Percentiles rank a stretch among this genome's conserved stretches.
Conservation (phyloP, 257 asterid genomes). For the Osmanthus fragrans region DNA sequence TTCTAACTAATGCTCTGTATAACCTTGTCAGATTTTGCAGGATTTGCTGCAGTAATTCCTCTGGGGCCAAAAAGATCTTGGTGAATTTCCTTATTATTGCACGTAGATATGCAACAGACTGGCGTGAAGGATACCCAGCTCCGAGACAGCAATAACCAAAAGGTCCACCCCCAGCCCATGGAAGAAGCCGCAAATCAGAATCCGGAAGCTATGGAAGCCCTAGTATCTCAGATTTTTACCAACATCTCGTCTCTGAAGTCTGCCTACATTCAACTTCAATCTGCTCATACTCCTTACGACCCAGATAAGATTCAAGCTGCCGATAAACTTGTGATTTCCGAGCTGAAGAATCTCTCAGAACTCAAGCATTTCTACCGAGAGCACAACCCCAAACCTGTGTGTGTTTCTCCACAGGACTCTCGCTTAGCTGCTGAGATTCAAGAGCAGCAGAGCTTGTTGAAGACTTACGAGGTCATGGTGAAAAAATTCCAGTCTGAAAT, state of each 20-base stretch:
- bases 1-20: conserved; percentile 5
- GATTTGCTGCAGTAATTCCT: conserved; percentile 30
- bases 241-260: conserved; percentile 88
- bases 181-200: conserved; percentile 81
- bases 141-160: conserved; percentile 93
- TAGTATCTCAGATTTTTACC: conserved; percentile 78
- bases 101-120: conserved; percentile 96
- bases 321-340: conserved; percentile 92
- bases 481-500: conserved; percentile 98
- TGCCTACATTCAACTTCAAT: conserved; percentile 92
- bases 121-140: conserved; percentile 87
- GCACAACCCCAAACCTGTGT: conserved; percentile 90
- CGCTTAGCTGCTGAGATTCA: conserved; percentile 98
- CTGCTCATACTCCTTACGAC: conserved; percentile 96
- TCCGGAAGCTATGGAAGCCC: conserved; percentile 89
- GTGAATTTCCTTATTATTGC: conserved; percentile 30
- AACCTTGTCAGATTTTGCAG: conserved; percentile 30
- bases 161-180: conserved; percentile 99
- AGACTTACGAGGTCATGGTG: conserved; percentile 97
- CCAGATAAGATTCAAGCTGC: conserved; percentile 98
- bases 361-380: conserved; percentile 96
- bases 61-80: conserved; percentile 31
- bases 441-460: conserved; percentile 93
- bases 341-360: conserved; percentile 87
- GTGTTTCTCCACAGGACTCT: conserved; percentile 92